Conservation (phyloP, 192 early-diverging fungal genomes). For the Umbelopsis sp. region DNA sequence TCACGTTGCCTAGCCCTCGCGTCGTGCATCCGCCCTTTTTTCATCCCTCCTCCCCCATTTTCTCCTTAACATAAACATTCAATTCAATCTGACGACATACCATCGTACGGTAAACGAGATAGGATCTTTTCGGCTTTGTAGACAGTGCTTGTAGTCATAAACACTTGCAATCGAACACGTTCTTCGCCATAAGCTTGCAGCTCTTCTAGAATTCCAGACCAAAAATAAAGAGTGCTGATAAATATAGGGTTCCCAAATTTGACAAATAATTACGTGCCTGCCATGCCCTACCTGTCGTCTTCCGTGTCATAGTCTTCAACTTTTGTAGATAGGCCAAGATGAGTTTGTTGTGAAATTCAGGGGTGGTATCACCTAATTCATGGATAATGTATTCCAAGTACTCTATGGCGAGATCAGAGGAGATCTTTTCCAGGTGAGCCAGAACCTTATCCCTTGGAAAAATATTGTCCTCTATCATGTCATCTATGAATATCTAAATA, state of each 20-base stretch:
- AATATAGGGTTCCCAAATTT: not conserved
- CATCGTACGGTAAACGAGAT: slow-evolving; percentile 71
- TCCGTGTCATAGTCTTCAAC: slow-evolving; percentile 30
- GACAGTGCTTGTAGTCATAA: slow-evolving; percentile 67
- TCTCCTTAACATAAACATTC: not conserved
- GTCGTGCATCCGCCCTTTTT: too few species aligned
- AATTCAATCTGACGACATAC: slow-evolving; percentile 31
- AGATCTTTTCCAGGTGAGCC: slow-evolving; percentile 68
- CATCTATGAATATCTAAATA: slow-evolving; percentile 56
- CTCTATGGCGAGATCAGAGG: slow-evolving; percentile 63
- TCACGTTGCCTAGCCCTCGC: too few species aligned
- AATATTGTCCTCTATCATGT: slow-evolving; percentile 58
- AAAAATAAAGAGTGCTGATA: not conserved
- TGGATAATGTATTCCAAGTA: slow-evolving; percentile 86
- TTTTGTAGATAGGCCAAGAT: slow-evolving; percentile 79
- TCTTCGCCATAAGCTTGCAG: not conserved
- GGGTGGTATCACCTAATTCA: slow-evolving; percentile 61
- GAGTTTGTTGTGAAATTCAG: slow-evolving; percentile 80
- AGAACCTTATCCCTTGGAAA: slow-evolving; percentile 65
- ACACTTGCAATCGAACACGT: slow-evolving; percentile 51
- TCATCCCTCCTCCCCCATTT: not conserved
- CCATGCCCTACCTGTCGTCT: not conserved
- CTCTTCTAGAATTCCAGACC: not conserved
- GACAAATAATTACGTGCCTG: not conserved
- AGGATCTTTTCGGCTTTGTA: slow-evolving; percentile 82